Evolutionary conservation across 2,329 filamentous ascomycete genomes (phyloP).

Genomic region (Aspergillus persii): DNA sequence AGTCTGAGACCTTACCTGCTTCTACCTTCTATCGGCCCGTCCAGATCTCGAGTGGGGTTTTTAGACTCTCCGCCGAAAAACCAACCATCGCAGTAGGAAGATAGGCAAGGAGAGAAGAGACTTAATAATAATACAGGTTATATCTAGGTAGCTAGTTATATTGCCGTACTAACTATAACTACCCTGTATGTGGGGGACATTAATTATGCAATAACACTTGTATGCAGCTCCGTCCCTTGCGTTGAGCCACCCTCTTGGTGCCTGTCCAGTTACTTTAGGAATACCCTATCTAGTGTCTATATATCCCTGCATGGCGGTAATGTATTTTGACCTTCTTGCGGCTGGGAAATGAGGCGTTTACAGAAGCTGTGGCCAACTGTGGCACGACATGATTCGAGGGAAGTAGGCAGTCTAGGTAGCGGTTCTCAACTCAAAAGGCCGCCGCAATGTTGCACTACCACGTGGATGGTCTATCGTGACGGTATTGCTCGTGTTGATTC

Average conservation of each 20-base stretch:
- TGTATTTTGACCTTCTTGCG: neutral
- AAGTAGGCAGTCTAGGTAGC: neutral
- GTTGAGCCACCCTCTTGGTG: neutral
- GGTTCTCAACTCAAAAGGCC: neutral
- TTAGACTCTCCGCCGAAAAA: neutral
- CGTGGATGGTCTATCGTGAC: neutral
- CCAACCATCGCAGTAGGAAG: too few relatives aligned
- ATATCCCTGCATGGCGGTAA: too few relatives aligned
- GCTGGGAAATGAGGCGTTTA: neutral
- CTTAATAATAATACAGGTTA: too few relatives aligned
- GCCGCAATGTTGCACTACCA: neutral
- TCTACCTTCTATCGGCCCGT: neutral
- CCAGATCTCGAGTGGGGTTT: neutral
- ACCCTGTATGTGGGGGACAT: too few relatives aligned
- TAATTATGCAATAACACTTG: too few relatives aligned
- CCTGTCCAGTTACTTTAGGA: neutral
- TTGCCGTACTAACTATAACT: too few relatives aligned
- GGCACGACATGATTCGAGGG: neutral
- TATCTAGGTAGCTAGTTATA: too few relatives aligned
- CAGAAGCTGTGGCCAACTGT: neutral
- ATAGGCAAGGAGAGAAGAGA: too few relatives aligned
- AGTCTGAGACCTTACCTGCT: too few relatives aligned
- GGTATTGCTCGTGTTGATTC: neutral
- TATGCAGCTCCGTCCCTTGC: neutral
- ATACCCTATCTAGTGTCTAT: neutral